Evolutionary conservation across 140 eudicot genomes (phyloP).

Genomic region (Flaveria floridana): DNA sequence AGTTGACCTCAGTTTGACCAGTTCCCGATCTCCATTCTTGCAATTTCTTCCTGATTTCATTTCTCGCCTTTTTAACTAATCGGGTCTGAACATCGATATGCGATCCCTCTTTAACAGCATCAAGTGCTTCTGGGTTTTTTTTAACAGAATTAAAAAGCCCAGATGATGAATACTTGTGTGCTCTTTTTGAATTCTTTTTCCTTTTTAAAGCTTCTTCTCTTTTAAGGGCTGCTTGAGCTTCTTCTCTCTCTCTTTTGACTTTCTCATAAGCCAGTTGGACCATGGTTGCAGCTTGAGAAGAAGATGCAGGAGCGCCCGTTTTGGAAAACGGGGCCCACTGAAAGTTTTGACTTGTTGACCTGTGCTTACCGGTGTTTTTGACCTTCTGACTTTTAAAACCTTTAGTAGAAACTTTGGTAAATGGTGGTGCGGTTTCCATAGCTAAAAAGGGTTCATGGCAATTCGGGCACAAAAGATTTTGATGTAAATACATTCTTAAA

Average conservation of each 20-base stretch:
- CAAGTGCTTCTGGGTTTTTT: slow-evolving; percentile 39
- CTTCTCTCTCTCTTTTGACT: slow-evolving; percentile 76
- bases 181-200: slow-evolving; percentile 41
- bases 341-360: slow-evolving; percentile 32
- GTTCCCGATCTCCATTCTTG: slow-evolving; percentile 39
- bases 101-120: slow-evolving; percentile 29
- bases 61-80: slow-evolving; percentile 48
- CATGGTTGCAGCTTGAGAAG: slow-evolving; percentile 70
- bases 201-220: slow-evolving; percentile 56
- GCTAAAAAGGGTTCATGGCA: slow-evolving; percentile 70
- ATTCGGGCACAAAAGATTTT: slow-evolving; percentile 69
- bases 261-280: slow-evolving; percentile 75
- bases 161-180: slow-evolving; percentile 28
- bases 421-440: slow-evolving; percentile 55
- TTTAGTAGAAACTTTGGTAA: slow-evolving; percentile 41
- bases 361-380: slow-evolving; percentile 31
- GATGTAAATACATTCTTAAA: slow-evolving; percentile 62
- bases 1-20: slow-evolving; percentile 8
- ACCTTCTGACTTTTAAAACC: slow-evolving; percentile 25
- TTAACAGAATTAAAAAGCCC: slow-evolving; percentile 35
- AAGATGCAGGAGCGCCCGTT: slow-evolving; percentile 40
- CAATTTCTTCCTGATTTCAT: slow-evolving; percentile 42
- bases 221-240: slow-evolving; percentile 64
- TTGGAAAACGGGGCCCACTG: slow-evolving; percentile 73
- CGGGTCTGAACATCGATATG: slow-evolving; percentile 30